These are phyloP conservation scores for Neopestalotiopsis sp. DNA, from an alignment of 2,329 filamentous ascomycete species.

Conservation along the genomic window DNA sequence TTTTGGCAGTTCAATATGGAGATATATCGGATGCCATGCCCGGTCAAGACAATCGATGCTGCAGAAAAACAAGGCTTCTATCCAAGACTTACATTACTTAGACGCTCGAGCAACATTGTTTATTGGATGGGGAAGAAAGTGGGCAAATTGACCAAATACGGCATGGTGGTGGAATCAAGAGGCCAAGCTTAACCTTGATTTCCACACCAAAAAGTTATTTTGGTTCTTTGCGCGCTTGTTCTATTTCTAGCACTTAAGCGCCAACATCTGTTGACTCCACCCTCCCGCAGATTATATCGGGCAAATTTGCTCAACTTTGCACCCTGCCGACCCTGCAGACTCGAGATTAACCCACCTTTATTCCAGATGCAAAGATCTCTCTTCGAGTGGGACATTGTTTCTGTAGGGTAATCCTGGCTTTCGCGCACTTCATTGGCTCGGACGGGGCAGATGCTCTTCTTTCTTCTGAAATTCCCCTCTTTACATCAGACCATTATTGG, in stretches of 20 bases:
- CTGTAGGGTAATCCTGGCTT: not conserved
- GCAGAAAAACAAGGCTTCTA: not conserved
- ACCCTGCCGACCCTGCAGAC: not conserved
- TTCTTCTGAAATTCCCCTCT: slow-evolving; percentile 17
- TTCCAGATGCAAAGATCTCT: not conserved
- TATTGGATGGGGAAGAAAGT: not conserved
- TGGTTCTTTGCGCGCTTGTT: slow-evolving; percentile 16
- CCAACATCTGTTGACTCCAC: slow-evolving; percentile 6
- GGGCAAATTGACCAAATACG: slow-evolving; percentile 9
- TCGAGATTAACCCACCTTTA: slow-evolving; percentile 11
- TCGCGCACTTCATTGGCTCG: not conserved
- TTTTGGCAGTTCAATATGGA: slow-evolving; percentile 1
- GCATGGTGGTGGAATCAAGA: not conserved
- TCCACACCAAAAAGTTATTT: slow-evolving; percentile 13
- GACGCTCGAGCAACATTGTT: not conserved
- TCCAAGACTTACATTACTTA: not conserved
- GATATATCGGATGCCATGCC: not conserved
- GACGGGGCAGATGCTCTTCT: not conserved
- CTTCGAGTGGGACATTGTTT: not conserved
- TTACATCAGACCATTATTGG: not conserved
- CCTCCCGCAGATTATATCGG: not conserved
- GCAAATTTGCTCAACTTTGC: slow-evolving; percentile 11
- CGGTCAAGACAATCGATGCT: not conserved
- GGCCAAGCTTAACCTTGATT: too few species aligned
- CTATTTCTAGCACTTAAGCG: slow-evolving; percentile 18